phyloP scores from a whole-genome alignment of 805 yeast species.

The Starmerella kuoi region DNA sequence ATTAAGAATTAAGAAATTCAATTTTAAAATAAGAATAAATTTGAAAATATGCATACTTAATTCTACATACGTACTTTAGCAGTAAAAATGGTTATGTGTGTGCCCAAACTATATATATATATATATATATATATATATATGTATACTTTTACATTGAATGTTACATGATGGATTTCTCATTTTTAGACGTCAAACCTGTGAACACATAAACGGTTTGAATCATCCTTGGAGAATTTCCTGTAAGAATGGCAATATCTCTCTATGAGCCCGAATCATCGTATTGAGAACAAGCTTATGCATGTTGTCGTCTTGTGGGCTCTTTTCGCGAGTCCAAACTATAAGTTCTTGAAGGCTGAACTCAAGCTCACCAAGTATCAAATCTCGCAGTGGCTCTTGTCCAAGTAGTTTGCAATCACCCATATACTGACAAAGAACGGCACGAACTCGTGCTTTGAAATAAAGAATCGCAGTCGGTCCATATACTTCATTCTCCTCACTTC shows the following conservation, averaged over 20 bases:
- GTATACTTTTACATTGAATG: too few species aligned
- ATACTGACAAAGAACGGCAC: constrained; percentile 47
- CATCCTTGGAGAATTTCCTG: constrained; percentile 13
- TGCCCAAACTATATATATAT: too few species aligned
- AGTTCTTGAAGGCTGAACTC: constrained; percentile 22
- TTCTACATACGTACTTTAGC: too few species aligned
- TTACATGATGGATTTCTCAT: too few species aligned
- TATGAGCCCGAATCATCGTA: constrained; percentile 13
- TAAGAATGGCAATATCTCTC: constrained; percentile 6
- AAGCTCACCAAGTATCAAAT: constrained; percentile 54
- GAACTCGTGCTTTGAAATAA: constrained; percentile 11
- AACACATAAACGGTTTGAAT: too few species aligned
- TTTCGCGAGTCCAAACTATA: background rate
- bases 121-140: too few species aligned
- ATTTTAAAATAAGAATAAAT: too few species aligned
- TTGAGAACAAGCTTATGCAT: constrained; percentile 7
- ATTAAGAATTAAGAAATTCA: background rate
- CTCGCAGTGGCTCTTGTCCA: constrained; percentile 52
- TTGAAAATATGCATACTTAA: too few species aligned
- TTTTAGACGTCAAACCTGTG: too few species aligned
- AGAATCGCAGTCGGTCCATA: constrained; percentile 6
- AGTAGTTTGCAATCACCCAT: constrained; percentile 50
- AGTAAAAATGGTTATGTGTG: too few species aligned
- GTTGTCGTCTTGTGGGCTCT: background rate
- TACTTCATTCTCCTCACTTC: constrained; percentile 11